Base-by-base conservation (phyloP, 2,329 filamentous ascomycete species). In the Penicillium sp. region DNA sequence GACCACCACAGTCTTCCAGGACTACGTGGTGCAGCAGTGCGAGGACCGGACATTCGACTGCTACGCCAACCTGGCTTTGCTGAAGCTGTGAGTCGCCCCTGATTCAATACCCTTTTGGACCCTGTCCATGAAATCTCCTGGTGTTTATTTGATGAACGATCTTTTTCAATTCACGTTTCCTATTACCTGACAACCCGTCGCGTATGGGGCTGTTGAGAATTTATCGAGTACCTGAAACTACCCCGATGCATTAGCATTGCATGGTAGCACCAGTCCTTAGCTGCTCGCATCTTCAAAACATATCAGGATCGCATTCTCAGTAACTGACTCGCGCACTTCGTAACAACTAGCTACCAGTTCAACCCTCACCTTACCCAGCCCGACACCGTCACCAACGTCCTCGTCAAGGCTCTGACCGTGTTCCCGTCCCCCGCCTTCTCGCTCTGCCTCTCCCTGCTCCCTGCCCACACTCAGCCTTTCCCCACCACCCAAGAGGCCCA, bases 321-420 rank as follows among this genome's bases (percentile, higher is more conserved):
- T 39, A n/a, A 49, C 64, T 65, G 54, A 65, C 54, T 44, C 24
- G 19, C 42, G 4, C 43, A 50, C 42, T 64, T 26, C 35, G 26
- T 24, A 19, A 14, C n/a, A 42, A 45, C 48, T 69, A 99, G 95
- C 65, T 99, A 99, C 85, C 96, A 99, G 82, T 96, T 99, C 82
- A 99, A 99, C 86, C 95, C 95, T 52, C 93, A 98, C 82, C 91
- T 96, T 69, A 88, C 93, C 74, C 93, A 95, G 82, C 90, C 96
- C 74, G 95, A 99, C 79, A 91, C 93, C 73, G 92, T 95, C 78
- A 98, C 95, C 83, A 98, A 98, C 85, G 90, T 98, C 81, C 91
- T 99, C 76, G 93, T 96, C 83, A 99, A 98, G 84, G 86, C 93
- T 66, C 88, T 99, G 75, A 96, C 93, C 68, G 90, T 96, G 80